A percentile compares a stretch with the other conserved stretches of the same genome.
These are phyloP conservation scores for Didymella segeticola DNA, from an alignment of 2,329 filamentous ascomycete species.

Conservation along the genomic window DNA sequence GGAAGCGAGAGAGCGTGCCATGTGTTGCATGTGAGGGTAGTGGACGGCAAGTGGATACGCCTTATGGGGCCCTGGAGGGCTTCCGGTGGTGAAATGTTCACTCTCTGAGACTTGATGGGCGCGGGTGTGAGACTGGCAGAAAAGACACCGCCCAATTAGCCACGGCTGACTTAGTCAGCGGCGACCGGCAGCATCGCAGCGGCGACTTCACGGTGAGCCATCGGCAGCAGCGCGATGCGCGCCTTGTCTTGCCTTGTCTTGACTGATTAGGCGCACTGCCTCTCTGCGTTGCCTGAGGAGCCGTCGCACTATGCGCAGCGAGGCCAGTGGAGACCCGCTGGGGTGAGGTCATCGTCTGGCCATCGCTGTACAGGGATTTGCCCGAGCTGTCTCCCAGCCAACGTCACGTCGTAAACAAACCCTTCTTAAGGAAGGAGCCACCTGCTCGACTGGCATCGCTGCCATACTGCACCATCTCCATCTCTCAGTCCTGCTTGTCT, in stretches of 20 bases:
- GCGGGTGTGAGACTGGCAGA: slow-evolving; percentile 12
- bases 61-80: slow-evolving; percentile 29
- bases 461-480: slow-evolving; percentile 27
- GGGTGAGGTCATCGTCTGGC: slow-evolving; percentile 40
- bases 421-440: slow-evolving; percentile 40
- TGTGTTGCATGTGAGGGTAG: slow-evolving; percentile 27
- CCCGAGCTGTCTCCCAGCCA: slow-evolving; percentile 37
- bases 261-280: slow-evolving; percentile 3
- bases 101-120: slow-evolving; percentile 21
- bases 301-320: slow-evolving; percentile 9
- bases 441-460: slow-evolving; percentile 32
- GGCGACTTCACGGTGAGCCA: background rate
- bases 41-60: slow-evolving; percentile 16
- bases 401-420: slow-evolving; percentile 45
- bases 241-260: too few species aligned
- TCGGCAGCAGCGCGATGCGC: background rate
- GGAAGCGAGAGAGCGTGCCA: slow-evolving; percentile 38
- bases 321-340: slow-evolving; percentile 5
- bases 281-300: slow-evolving; percentile 17
- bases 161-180: slow-evolving; percentile 18
- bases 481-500: slow-evolving; percentile 23
- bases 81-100: slow-evolving; percentile 30
- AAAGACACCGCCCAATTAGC: slow-evolving; percentile 14
- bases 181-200: slow-evolving; percentile 12
- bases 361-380: slow-evolving; percentile 20